Base-by-base conservation (phyloP, 139 green algal species). In the Zygnema cylindricum region DNA sequence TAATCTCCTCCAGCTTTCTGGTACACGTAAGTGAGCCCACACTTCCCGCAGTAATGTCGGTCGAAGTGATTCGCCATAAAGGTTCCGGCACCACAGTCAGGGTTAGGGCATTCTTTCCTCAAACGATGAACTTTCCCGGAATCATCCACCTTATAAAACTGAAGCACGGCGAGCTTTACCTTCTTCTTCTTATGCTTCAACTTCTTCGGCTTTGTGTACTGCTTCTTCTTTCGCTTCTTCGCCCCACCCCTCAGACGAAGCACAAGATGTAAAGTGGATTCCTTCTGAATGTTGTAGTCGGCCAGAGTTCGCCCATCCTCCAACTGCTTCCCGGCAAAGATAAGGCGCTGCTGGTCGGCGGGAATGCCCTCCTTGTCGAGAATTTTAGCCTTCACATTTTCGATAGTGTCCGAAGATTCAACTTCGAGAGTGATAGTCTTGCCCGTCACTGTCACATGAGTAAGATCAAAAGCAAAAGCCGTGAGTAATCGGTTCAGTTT, bases 221-320 rank as follows among this genome's bases (percentile, higher is more conserved):
- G 97, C 96, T 99, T 99, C 95, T 99, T 99, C 95, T 99, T 99
- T 89, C 97, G 93, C 96, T 99, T 99, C 96, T 99, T 99, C 87
- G 92, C 97, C 92, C 97, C 97, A 94, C 97, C 96, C 73, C 88
- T 82, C 40, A 95, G 82, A 32, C 92, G 89, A 32, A 94, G 82
- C 84, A 94, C 92, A 39, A 94, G 82, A 88, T 94, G 92, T 7
- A 95, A 85, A 1, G 76, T 83, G n/a, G n/a, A n/a, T n/a, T n/a
- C n/a, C n/a, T n/a, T n/a, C n/a, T n/a, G n/a, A n/a, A n/a, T n/a
- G n/a, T 83, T 83, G 32, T 83, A 83, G 30, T 83, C 76, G 1
- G 76, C 76, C 0, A 83, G 76, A 22, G 76, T 83, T 41, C 76
- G 76, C 42, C 76, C 76, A 49, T 93, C 90, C 81, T 93, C 90